Evolutionary conservation across 2,329 filamentous ascomycete species (phyloP), one percentile per base, ranked within the genome.

Genomic region (Metarhizium rileyi): DNA sequence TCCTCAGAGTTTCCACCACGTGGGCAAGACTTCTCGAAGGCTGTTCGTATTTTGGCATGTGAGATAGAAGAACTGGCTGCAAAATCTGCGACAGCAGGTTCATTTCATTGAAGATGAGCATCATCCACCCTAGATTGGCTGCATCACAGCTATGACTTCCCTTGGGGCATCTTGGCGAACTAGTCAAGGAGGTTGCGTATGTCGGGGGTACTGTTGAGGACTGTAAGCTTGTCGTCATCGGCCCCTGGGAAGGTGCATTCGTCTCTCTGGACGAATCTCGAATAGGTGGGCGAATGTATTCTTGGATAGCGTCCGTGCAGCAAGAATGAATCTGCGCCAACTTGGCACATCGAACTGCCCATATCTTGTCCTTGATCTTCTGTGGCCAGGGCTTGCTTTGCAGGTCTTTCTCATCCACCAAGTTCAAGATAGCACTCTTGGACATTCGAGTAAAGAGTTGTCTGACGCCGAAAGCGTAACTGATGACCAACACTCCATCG

Each of bases 41-140:
- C 8, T 65, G 58, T 27, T 60, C 57, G 5, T 48, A 26, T 14
- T 56, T 53, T 0, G 57, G 55, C 20, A 60, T 30, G 22, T 63
- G 60, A 6, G 57, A 55, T 2, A 65, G 47, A 0, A 57, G 54
- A 9, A 59, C 45, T 0, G 63, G 60, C 1, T 64, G 62, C 57
- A 75, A 58, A 4, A 76, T 62, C 5, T 64, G 66, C 3, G 66
- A 61, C 2, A 76, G 56, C 1, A 77, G 60, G 40, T 67, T 66
- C 47, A 77, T 62, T 53, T 77, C 72, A 46, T 71, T 71, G 48
- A 71, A 73, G 0, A 71, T 62, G n/a, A 76, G 63, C 70, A 78
- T 74, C 30, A 77, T 56, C 74, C 74, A 79, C 3, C 76, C 76
- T 0, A 79, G 63, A 48, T 75, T 77, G 0, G 69, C 69, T 0